Evolutionary conservation across 2,329 filamentous ascomycete genomes (phyloP), one percentile per base, ranked within the genome.

Genomic region (Monilinia fructicola): DNA sequence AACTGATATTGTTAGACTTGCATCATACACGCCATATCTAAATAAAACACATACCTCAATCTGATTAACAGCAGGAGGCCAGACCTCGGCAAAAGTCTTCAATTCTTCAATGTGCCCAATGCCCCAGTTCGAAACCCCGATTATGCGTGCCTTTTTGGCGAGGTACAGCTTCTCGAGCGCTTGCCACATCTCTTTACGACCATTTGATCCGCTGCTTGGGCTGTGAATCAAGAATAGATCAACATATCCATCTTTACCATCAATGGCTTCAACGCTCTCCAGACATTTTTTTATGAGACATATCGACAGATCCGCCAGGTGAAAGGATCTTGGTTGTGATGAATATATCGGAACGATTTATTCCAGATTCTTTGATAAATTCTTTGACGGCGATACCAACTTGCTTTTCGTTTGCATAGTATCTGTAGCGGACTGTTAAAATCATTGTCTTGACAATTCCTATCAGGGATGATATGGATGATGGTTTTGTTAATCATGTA

Each of bases 1-100:
- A 91, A 67, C 75, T 77, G 56, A 21, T 18, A 23, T 38, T 26
- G 35, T 62, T 55, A 62, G 56, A 55, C 10, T 6, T 40, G 9
- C 16, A 31, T 5, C 12, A 11, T 18, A 55, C 18, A 11, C 12
- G 9, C 4, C 18, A 35, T 21, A 5, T 4, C 6, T 21, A 38
- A 26, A 31, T 85, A 28, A n/a, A 40, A 85, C 38, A 35, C 44
- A 46, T 65, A 67, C 54, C 66, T 65, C 66, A 38, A 67, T 65
- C 31, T 67, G 66, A 38, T 58, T 65, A n/a, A 67, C 61, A 7
- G 65, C 61, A 18, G 66, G 66, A 35, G 66, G 64, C 40, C 61
- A 65, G n/a, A 50, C 50, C 7, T 16, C 53, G 11, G 50, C 61
- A 54, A 38, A 64, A 16, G 16, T 62, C 42, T 65, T 59, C 48